These are phyloP conservation scores for Epicoccum sorghinum DNA, from an alignment of 2,329 filamentous ascomycete genomes.

Conservation along the genomic window DNA sequence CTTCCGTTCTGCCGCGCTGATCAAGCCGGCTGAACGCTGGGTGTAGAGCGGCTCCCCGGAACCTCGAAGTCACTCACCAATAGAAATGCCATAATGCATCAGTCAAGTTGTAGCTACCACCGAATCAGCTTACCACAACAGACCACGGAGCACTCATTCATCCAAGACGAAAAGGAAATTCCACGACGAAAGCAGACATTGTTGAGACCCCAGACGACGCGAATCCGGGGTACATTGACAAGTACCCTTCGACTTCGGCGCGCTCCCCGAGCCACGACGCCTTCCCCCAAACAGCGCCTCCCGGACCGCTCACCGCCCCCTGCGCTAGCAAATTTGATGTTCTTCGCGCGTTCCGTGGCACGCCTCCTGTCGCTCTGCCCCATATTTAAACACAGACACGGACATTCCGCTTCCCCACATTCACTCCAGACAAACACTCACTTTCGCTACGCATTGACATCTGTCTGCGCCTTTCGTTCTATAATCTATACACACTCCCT, in stretches of 20 bases:
- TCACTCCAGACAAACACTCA: neutral
- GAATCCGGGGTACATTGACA: conserved; percentile 5
- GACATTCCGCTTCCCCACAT: conserved; percentile 8
- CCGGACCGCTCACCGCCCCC: conserved; percentile 4
- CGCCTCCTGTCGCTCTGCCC: conserved; percentile 2
- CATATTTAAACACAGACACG: conserved; percentile 8
- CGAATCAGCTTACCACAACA: no score
- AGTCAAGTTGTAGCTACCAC: no score
- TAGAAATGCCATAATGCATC: no score
- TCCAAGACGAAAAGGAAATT: no score
- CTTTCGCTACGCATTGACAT: neutral
- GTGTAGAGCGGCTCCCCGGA: no score
- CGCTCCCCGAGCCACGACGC: neutral
- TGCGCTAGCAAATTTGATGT: conserved; percentile 15
- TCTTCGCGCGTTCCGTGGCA: conserved; percentile 7
- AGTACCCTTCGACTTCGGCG: neutral
- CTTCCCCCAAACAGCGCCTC: neutral
- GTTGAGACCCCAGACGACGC: neutral
- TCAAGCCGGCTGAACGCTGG: no score
- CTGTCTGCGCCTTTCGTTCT: neutral
- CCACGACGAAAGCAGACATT: neutral
- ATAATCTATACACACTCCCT: neutral
- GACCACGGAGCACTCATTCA: no score
- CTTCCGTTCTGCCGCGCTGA: no score
- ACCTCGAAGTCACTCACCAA: no score